phyloP scores from a whole-genome alignment of 2,329 filamentous ascomycete species.

The Volutella citrinella region DNA sequence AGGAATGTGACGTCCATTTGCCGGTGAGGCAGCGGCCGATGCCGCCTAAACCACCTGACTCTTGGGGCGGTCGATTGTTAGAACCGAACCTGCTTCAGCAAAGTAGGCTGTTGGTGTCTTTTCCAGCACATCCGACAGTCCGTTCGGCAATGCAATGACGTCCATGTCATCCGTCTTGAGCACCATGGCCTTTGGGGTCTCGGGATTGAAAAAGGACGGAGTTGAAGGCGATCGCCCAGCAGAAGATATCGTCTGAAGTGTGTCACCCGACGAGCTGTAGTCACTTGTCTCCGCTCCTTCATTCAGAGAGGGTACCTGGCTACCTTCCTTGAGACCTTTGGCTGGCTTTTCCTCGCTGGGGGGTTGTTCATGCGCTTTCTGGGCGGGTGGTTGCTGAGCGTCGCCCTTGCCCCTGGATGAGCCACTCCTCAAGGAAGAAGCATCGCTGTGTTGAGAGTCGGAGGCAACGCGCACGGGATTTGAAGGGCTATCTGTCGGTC shows the following conservation, averaged over 20 bases:
- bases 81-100: constrained; percentile 4
- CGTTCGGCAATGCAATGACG: constrained; percentile 4
- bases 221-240: constrained; percentile 16
- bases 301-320: no score
- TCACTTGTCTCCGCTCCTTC: constrained; percentile 17
- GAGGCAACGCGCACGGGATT: no score
- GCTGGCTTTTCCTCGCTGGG: not conserved
- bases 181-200: constrained; percentile 28
- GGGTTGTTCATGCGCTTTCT: no score
- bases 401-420: no score
- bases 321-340: not conserved
- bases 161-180: constrained; percentile 7
- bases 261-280: constrained; percentile 10
- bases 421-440: no score
- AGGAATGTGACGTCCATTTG: no score
- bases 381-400: no score
- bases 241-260: constrained; percentile 11
- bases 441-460: no score
- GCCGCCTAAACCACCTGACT: no score
- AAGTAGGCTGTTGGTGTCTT: constrained; percentile 4
- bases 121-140: not conserved
- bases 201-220: constrained; percentile 21
- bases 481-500: no score
- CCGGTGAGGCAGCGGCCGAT: no score
- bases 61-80: no score